Conservation (phyloP, 768 basidiomycete genomes). For the Scleroderma bovista region DNA sequence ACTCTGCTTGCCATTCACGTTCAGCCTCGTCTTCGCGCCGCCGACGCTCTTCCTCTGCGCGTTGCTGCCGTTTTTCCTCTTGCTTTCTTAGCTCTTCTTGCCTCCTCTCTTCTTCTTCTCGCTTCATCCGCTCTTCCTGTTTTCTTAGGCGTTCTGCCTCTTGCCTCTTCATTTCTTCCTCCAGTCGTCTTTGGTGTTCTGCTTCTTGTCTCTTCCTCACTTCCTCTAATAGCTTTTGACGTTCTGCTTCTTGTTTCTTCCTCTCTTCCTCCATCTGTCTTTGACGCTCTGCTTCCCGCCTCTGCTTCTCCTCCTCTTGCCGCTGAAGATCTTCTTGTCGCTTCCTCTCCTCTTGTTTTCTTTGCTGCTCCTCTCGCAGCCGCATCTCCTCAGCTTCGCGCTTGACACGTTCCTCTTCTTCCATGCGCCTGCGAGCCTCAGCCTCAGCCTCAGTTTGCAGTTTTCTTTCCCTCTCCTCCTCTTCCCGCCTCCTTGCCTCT, state of each 20-base stretch:
- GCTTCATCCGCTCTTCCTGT: slow-evolving; percentile 13
- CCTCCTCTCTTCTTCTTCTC: slow-evolving; percentile 15
- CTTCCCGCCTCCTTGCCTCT: slow-evolving; percentile 3
- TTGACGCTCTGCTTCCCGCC: slow-evolving; percentile 36
- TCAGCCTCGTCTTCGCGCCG: slow-evolving; percentile 46
- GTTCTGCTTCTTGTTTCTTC: slow-evolving; percentile 3
- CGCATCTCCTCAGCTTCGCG: slow-evolving; percentile 38
- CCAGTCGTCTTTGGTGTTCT: slow-evolving; percentile 29
- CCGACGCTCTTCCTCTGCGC: slow-evolving; percentile 42
- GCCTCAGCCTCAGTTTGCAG: slow-evolving; percentile 11
- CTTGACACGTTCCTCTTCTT: slow-evolving; percentile 26
- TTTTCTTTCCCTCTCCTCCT: slow-evolving; percentile 5
- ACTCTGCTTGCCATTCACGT: slow-evolving; percentile 31
- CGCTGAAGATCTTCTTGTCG: slow-evolving; percentile 10
- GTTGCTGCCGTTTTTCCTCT: slow-evolving; percentile 39
- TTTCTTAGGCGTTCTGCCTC: slow-evolving; percentile 35
- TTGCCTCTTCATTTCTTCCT: slow-evolving; percentile 34
- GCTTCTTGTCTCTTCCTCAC: slow-evolving; percentile 10
- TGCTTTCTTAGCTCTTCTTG: slow-evolving; percentile 30
- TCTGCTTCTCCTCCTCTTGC: slow-evolving; percentile 34
- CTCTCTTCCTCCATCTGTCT: slow-evolving; percentile 17
- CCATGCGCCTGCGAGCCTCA: slow-evolving; percentile 3
- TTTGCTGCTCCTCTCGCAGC: slow-evolving; percentile 40
- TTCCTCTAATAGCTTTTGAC: neutral
- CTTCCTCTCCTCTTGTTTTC: slow-evolving; percentile 26